phyloP scores from a whole-genome alignment of 192 early-diverging fungal species.

The Podochytrium sp. region DNA sequence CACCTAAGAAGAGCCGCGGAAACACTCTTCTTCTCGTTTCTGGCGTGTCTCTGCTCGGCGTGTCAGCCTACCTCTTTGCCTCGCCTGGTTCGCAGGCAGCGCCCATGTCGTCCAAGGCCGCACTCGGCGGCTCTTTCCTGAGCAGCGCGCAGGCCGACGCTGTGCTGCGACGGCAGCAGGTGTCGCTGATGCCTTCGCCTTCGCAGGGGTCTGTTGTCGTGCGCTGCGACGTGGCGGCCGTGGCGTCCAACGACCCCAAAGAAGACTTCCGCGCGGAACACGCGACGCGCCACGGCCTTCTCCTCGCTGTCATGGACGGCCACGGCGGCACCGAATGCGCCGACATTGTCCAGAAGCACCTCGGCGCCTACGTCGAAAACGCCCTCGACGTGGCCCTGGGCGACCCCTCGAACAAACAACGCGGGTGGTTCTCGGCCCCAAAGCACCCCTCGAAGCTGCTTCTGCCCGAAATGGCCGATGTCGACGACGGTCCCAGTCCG shows the following conservation, averaged over 20 bases:
- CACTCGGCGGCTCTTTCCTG: conserved; percentile 6
- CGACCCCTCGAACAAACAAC: neutral
- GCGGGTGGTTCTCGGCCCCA: neutral
- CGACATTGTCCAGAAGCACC: conserved; percentile 40
- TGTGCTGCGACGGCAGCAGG: neutral
- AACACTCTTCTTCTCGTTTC: neutral
- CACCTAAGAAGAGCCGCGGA: neutral
- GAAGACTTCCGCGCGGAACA: conserved; percentile 50
- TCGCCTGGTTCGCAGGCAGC: neutral
- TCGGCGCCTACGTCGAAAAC: conserved; percentile 46
- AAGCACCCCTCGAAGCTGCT: neutral
- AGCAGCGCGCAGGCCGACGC: conserved; percentile 13
- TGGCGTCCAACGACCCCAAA: conserved; percentile 45
- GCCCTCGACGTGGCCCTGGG: conserved; percentile 23
- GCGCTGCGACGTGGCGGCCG: conserved; percentile 36
- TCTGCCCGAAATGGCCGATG: neutral
- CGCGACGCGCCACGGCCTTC: conserved; percentile 22
- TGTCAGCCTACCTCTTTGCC: neutral
- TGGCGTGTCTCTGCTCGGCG: neutral
- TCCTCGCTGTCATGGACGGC: conserved; percentile 56
- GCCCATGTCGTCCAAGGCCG: neutral
- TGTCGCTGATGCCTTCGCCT: neutral
- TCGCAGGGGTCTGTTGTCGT: conserved; percentile 3
- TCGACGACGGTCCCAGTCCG: neutral
- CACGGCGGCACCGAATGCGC: conserved; percentile 55